Conservation (phyloP, 306 rosid species). For the Vicia villosa region DNA sequence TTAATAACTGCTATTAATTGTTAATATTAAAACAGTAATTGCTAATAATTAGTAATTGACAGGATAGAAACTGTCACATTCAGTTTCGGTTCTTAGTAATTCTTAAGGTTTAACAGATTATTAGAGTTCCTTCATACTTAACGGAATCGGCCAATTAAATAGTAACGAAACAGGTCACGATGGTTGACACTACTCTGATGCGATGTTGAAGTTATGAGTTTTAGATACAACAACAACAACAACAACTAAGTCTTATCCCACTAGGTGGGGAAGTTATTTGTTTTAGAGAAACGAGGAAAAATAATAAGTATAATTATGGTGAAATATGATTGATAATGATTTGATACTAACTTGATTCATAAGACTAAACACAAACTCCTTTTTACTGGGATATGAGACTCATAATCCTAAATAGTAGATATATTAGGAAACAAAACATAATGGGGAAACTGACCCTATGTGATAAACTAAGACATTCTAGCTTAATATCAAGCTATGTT, state of each 20-base stretch:
- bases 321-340: constrained; percentile 4
- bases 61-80: too few relatives aligned
- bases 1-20: too few relatives aligned
- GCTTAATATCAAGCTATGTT: background rate
- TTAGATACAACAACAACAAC: too few relatives aligned
- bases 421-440: background rate
- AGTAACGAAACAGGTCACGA: background rate
- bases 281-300: background rate
- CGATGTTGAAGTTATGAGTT: background rate
- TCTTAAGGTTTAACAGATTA: background rate
- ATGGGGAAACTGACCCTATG: background rate
- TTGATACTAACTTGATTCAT: background rate
- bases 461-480: background rate
- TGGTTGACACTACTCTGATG: background rate
- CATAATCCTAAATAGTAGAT: background rate
- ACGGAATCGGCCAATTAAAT: background rate
- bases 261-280: background rate
- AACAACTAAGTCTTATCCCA: too few relatives aligned
- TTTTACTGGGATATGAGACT: background rate
- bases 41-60: too few relatives aligned
- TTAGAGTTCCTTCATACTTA: background rate
- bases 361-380: background rate
- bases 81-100: too few relatives aligned
- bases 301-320: background rate
- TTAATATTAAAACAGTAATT: too few relatives aligned